Conservation (phyloP, 2,329 filamentous ascomycete genomes). For the Aspergillus latus region DNA sequence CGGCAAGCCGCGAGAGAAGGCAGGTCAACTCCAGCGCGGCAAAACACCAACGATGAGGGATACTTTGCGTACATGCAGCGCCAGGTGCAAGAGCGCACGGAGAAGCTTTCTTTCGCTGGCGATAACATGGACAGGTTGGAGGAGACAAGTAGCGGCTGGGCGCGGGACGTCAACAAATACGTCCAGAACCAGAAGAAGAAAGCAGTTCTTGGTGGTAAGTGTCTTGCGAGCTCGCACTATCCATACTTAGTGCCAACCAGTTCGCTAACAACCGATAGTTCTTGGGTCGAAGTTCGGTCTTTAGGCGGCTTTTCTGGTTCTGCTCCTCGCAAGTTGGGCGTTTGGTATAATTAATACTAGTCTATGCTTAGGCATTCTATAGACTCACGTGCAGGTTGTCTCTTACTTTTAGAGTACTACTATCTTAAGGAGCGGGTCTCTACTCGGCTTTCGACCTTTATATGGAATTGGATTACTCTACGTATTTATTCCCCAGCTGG, state of each 20-base stretch:
- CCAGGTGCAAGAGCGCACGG: conserved; percentile 85
- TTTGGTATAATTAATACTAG: background rate
- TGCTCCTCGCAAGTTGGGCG: background rate
- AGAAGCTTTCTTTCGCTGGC: conserved; percentile 77
- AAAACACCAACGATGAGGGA: conserved; percentile 57
- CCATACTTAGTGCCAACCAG: background rate
- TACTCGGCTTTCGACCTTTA: no score
- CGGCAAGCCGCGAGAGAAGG: conserved; percentile 39
- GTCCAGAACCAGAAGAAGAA: conserved; percentile 85
- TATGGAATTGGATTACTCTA: background rate
- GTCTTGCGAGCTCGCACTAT: background rate
- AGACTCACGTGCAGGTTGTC: no score
- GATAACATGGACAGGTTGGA: conserved; percentile 83
- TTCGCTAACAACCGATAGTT: conserved; percentile 26
- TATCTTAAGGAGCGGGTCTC: no score
- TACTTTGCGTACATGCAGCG: conserved; percentile 78
- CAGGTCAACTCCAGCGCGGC: conserved; percentile 31
- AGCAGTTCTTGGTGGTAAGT: conserved; percentile 66
- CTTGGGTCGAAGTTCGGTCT: conserved; percentile 47
- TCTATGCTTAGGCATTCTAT: background rate
- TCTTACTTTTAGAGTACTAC: no score
- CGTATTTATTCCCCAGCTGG: background rate
- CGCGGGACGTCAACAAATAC: conserved; percentile 84
- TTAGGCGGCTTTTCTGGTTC: conserved; percentile 20
- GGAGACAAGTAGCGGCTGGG: conserved; percentile 77